Percentiles rank a stretch among this genome's conserved stretches.
phyloP scores from a whole-genome alignment of 345 rosid species.

The Populus simonii region DNA sequence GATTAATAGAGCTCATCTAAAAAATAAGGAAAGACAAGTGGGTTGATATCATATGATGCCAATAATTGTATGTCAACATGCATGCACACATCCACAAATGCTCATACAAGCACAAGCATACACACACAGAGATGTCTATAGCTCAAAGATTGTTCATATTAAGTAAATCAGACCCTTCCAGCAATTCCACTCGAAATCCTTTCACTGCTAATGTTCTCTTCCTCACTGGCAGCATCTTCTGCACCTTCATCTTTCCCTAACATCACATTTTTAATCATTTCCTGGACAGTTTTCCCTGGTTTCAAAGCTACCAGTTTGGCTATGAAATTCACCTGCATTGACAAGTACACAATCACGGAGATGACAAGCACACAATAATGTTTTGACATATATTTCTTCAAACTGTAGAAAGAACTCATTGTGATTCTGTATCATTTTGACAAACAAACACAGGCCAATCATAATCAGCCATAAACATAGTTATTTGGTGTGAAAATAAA shows the following conservation, averaged over 20 bases:
- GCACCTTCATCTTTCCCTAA: conserved; percentile 92
- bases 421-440: not conserved
- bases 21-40: conserved; percentile 4
- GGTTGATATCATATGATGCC: not conserved
- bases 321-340: conserved; percentile 76
- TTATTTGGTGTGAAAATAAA: not conserved
- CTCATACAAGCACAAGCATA: not conserved
- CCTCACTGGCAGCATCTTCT: conserved; percentile 43
- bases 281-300: conserved; percentile 73
- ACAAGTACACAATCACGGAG: conserved; percentile 3
- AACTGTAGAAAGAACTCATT: not conserved
- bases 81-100: not conserved
- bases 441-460: not conserved
- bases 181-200: conserved; percentile 45
- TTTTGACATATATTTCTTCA: not conserved
- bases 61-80: not conserved
- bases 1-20: conserved; percentile 4
- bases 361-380: not conserved
- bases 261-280: conserved; percentile 89
- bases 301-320: conserved; percentile 79
- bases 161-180: conserved; percentile 53
- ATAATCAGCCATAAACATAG: not conserved
- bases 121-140: not conserved
- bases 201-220: conserved; percentile 29
- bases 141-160: not conserved